Conservation (phyloP, 129 eudicot genomes). For the Saussurea involucrata region DNA sequence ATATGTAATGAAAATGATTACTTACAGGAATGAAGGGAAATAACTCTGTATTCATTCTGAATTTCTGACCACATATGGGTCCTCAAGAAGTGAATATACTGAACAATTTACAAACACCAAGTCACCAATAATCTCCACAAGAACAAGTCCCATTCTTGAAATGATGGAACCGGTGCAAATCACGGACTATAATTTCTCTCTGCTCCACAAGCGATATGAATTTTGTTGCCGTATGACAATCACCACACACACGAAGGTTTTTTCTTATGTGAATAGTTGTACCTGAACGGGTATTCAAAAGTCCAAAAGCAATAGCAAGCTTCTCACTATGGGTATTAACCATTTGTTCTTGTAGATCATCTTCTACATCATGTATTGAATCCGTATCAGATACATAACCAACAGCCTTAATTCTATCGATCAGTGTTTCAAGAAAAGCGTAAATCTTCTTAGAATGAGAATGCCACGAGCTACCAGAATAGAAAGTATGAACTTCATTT, state of each 20-base stretch:
- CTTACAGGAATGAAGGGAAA: background rate
- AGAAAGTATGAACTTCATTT: conserved; percentile 76
- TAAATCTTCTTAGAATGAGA: conserved; percentile 65
- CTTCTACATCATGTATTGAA: conserved; percentile 79
- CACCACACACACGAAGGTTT: conserved; percentile 90
- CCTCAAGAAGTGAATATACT: background rate
- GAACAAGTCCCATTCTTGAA: conserved; percentile 83
- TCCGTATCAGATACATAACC: conserved; percentile 73
- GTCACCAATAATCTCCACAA: conserved; percentile 94
- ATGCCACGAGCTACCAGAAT: conserved; percentile 84
- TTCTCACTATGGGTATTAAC: conserved; percentile 84
- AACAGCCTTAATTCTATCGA: conserved; percentile 63
- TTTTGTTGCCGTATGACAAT: conserved; percentile 90
- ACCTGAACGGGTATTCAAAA: conserved; percentile 61
- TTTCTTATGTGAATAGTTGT: conserved; percentile 77
- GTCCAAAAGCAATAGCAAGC: conserved; percentile 91
- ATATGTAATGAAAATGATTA: background rate
- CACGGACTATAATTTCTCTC: conserved; percentile 81
- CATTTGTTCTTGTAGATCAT: conserved; percentile 71
- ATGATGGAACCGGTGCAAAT: conserved; percentile 93
- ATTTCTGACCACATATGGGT: background rate
- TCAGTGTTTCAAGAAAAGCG: conserved; percentile 48
- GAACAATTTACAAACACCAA: background rate
- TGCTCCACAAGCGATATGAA: conserved; percentile 75
- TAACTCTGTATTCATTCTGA: background rate